These are phyloP conservation scores for Magnolia changhungtana DNA, from an alignment of 164 flowering plant species.

Conservation along the genomic window DNA sequence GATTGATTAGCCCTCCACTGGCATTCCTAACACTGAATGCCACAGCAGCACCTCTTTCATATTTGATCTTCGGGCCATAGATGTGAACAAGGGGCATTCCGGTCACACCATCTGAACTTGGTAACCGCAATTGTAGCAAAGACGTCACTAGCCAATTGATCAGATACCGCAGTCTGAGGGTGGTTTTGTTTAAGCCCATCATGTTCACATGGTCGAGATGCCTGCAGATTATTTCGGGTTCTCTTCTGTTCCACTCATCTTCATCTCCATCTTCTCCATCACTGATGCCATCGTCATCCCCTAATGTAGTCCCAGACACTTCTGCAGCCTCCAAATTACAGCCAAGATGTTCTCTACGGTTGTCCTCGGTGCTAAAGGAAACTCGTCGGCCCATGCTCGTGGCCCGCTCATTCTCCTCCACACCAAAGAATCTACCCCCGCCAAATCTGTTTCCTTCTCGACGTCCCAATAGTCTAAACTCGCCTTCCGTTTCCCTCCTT, in stretches of 20 bases:
- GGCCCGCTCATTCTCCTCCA: conserved; percentile 59
- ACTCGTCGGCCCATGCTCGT: conserved; percentile 68
- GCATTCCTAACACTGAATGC: conserved; percentile 68
- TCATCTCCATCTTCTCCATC: conserved; percentile 49
- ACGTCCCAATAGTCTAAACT: conserved; percentile 75
- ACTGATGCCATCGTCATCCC: conserved; percentile 45
- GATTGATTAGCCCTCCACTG: conserved; percentile 45
- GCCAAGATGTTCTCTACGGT: conserved; percentile 37
- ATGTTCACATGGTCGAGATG: conserved; percentile 70
- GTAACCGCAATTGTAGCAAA: conserved; percentile 52
- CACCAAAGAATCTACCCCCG: conserved; percentile 67
- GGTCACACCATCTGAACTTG: conserved; percentile 29
- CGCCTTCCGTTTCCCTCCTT: conserved; percentile 98
- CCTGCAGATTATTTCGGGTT: conserved; percentile 50
- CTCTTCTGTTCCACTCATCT: conserved; percentile 47
- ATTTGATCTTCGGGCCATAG: conserved; percentile 73
- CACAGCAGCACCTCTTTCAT: conserved; percentile 63
- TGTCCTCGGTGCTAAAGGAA: conserved; percentile 72
- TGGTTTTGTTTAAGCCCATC: conserved; percentile 65
- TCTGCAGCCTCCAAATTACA: conserved; percentile 61
- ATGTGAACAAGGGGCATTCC: conserved; percentile 49
- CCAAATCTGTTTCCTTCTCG: conserved; percentile 39
- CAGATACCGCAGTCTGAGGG: conserved; percentile 51
- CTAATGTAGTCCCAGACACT: conserved; percentile 45
- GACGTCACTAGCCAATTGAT: conserved; percentile 83